Conservation (phyloP, 768 basidiomycete species). For the Podaxis pistillaris region DNA sequence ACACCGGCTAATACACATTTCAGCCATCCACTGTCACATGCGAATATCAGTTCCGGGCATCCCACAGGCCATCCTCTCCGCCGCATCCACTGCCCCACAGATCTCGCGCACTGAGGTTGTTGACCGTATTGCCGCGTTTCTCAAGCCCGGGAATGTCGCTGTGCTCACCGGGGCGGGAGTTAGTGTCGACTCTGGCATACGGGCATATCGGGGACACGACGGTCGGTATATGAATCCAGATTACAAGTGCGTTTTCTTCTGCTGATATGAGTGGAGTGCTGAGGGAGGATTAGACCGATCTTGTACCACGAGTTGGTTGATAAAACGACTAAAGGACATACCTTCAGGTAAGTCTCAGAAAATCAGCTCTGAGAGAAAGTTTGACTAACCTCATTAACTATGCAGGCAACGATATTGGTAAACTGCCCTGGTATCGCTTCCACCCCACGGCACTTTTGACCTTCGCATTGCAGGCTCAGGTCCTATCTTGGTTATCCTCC, state of each 20-base stretch:
- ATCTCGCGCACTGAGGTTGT: conserved; percentile 52
- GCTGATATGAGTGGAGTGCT: not conserved
- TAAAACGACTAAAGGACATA: conserved; percentile 59
- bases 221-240: conserved; percentile 90
- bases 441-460: not conserved
- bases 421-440: not conserved
- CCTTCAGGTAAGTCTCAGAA: conserved; percentile 57
- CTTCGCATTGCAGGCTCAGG: conserved; percentile 46
- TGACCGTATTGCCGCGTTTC: conserved; percentile 61
- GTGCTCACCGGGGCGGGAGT: conserved; percentile 91
- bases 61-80: conserved; percentile 57
- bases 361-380: not conserved
- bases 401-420: conserved; percentile 82
- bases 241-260: conserved; percentile 58
- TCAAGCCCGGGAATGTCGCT: conserved; percentile 66
- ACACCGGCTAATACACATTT: conserved; percentile 18
- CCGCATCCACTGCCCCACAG: conserved; percentile 35
- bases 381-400: not conserved
- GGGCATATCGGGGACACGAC: conserved; percentile 88
- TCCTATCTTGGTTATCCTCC: conserved; percentile 86
- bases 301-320: conserved; percentile 86
- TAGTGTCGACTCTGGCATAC: conserved; percentile 92
- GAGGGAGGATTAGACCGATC: conserved; percentile 47
- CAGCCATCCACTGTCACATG: conserved; percentile 51
- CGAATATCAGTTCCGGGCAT: conserved; percentile 78